These are phyloP conservation scores for Cucurbita moschata DNA, from an alignment of 306 rosid genomes.

Conservation along the genomic window DNA sequence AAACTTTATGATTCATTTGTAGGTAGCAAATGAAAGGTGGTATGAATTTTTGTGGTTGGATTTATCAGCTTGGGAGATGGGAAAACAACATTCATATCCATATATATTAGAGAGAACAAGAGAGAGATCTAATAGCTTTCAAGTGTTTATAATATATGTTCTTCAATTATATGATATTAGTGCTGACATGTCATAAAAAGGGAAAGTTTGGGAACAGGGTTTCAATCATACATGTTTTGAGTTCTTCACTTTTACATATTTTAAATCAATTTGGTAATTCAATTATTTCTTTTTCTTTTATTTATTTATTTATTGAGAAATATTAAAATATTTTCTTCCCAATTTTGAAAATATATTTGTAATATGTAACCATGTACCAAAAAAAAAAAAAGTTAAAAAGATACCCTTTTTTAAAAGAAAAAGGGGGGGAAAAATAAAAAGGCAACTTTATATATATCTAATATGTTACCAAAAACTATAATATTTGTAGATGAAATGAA, in stretches of 20 bases:
- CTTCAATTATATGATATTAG: not conserved
- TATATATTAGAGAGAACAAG: not conserved
- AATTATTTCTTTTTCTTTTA: not conserved
- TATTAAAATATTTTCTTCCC: too few relatives aligned
- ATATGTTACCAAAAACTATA: too few relatives aligned
- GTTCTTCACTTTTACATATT: not conserved
- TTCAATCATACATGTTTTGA: not conserved
- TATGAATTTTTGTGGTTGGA: conserved; percentile 2
- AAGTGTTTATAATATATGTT: not conserved
- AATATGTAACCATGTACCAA: too few relatives aligned
- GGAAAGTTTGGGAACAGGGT: conserved; percentile 3
- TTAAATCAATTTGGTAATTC: not conserved
- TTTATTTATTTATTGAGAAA: too few relatives aligned
- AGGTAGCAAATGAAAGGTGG: not conserved
- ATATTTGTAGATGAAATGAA: too few relatives aligned
- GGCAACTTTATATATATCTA: too few relatives aligned
- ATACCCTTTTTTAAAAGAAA: too few relatives aligned
- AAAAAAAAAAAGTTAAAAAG: too few relatives aligned
- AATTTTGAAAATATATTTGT: too few relatives aligned
- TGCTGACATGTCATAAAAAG: not conserved
- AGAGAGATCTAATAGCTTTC: conserved; percentile 6
- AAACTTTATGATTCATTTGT: not conserved
- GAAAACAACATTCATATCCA: conserved; percentile 2
- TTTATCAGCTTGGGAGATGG: conserved; percentile 1
- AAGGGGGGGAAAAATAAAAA: too few relatives aligned